Percentiles rank a stretch among this genome's conserved stretches.
Evolutionary conservation across 2,329 filamentous ascomycete genomes (phyloP).

Genomic region (Phaeosphaeria sp.): DNA sequence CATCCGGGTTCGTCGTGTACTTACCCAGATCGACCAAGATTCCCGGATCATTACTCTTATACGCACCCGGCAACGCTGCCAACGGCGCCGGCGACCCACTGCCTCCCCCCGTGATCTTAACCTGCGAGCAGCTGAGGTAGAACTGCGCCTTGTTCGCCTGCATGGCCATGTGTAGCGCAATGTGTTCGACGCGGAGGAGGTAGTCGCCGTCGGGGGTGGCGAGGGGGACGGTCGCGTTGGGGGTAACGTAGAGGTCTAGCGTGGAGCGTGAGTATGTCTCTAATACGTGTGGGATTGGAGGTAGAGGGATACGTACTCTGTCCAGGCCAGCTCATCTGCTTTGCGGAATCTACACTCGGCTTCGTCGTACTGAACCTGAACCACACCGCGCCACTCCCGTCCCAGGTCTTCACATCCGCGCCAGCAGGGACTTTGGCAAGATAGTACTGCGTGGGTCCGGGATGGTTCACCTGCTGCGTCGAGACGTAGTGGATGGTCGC

Average conservation of each 20-base stretch:
- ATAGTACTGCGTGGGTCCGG: slow-evolving; percentile 40
- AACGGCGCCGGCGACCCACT: slow-evolving; percentile 45
- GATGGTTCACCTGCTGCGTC: slow-evolving; percentile 41
- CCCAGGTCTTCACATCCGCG: slow-evolving; percentile 31
- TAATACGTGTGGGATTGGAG: background rate
- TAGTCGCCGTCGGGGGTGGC: slow-evolving; percentile 49
- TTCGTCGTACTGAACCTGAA: slow-evolving; percentile 36
- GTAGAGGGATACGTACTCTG: slow-evolving; percentile 25
- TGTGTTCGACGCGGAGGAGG: slow-evolving; percentile 48
- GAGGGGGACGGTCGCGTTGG: slow-evolving; percentile 45
- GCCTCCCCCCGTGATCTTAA: slow-evolving; percentile 52
- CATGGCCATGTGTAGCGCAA: slow-evolving; percentile 46
- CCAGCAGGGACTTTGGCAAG: slow-evolving; percentile 36
- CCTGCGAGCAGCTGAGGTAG: slow-evolving; percentile 52
- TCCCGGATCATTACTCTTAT: slow-evolving; percentile 34
- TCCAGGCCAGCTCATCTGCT: slow-evolving; percentile 40
- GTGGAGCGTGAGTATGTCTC: background rate
- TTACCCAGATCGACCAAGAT: slow-evolving; percentile 32
- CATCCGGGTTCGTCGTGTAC: slow-evolving; percentile 20
- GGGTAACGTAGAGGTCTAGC: slow-evolving; percentile 37
- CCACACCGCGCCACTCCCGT: slow-evolving; percentile 36
- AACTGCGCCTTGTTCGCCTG: slow-evolving; percentile 45
- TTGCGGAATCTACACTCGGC: slow-evolving; percentile 32
- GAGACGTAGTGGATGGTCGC: slow-evolving; percentile 37
- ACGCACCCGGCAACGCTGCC: slow-evolving; percentile 31